Evolutionary conservation across 345 rosid species (phyloP).

Genomic region (Viola odorata): DNA sequence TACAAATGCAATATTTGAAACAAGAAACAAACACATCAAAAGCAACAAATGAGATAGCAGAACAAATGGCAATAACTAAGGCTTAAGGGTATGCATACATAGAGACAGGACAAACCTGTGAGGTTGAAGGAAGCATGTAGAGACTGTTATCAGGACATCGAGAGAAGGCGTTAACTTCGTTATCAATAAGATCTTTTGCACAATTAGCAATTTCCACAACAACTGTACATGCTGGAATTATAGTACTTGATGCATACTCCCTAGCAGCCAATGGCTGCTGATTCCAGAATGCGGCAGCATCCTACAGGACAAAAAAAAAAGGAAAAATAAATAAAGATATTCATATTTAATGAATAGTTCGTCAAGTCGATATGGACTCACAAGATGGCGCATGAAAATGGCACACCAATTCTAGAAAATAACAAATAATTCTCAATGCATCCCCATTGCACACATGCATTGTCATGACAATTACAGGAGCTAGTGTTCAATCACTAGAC

Average conservation of each 20-base stretch:
- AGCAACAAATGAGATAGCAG: too few species aligned
- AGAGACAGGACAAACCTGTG: constrained; percentile 51
- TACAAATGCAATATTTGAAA: background rate
- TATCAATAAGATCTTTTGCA: constrained; percentile 75
- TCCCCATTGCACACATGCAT: background rate
- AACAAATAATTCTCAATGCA: background rate
- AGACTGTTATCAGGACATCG: constrained; percentile 80
- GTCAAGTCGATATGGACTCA: background rate
- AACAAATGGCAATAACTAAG: too few species aligned
- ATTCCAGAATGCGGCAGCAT: constrained; percentile 82
- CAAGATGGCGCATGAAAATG: background rate
- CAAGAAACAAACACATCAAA: background rate
- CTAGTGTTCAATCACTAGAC: too few species aligned
- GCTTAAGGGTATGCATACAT: too few species aligned
- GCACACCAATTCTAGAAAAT: background rate
- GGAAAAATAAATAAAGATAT: background rate
- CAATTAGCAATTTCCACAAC: constrained; percentile 64
- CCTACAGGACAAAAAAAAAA: constrained; percentile 37
- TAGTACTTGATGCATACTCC: constrained; percentile 78
- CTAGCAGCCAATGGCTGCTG: constrained; percentile 82
- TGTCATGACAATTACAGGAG: too few species aligned
- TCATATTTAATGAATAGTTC: background rate
- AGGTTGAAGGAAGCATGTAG: constrained; percentile 89
- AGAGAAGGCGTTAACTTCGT: constrained; percentile 79
- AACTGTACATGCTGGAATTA: constrained; percentile 71